Evolutionary conservation across 1,139 yeast species (phyloP).

Genomic region (Zygosaccharomyces sapae): DNA sequence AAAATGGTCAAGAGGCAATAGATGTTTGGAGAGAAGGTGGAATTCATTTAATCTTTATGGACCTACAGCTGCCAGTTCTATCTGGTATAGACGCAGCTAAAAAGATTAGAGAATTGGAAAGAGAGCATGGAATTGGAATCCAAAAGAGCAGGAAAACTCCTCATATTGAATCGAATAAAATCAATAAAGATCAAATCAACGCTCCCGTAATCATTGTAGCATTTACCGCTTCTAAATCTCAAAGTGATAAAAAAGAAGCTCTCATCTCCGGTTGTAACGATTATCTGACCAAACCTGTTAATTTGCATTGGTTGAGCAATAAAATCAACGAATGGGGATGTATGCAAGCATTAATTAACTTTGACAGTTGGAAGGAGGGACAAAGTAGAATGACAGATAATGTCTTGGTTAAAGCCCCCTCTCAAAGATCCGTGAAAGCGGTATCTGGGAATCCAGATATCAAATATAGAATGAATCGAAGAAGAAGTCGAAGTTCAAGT

Average conservation of each 20-base stretch:
- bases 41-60: slow-evolving; percentile 88
- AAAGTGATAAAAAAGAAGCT: slow-evolving; percentile 87
- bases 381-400: slow-evolving; percentile 37
- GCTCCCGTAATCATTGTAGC: slow-evolving; percentile 97
- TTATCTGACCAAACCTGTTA: slow-evolving; percentile 91
- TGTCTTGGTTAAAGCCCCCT: slow-evolving; percentile 22
- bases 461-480: neutral
- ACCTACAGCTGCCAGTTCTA: slow-evolving; percentile 88
- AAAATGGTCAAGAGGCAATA: slow-evolving; percentile 87
- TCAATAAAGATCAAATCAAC: slow-evolving; percentile 8
- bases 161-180: slow-evolving; percentile 36
- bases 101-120: slow-evolving; percentile 79
- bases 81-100: slow-evolving; percentile 91
- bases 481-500: slow-evolving; percentile 13
- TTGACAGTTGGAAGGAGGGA: slow-evolving; percentile 80
- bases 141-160: slow-evolving; percentile 12
- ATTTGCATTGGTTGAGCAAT: slow-evolving; percentile 87
- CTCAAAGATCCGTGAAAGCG: slow-evolving; percentile 8
- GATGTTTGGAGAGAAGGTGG: slow-evolving; percentile 93
- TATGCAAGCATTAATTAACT: slow-evolving; percentile 96
- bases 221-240: slow-evolving; percentile 82
- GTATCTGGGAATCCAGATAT: neutral
- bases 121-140: slow-evolving; percentile 72
- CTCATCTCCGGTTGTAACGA: slow-evolving; percentile 96
- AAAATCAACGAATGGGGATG: slow-evolving; percentile 96